These are phyloP conservation scores for Pythium apleroticum DNA, from an alignment of 352 stramenopile species.

Conservation along the genomic window DNA sequence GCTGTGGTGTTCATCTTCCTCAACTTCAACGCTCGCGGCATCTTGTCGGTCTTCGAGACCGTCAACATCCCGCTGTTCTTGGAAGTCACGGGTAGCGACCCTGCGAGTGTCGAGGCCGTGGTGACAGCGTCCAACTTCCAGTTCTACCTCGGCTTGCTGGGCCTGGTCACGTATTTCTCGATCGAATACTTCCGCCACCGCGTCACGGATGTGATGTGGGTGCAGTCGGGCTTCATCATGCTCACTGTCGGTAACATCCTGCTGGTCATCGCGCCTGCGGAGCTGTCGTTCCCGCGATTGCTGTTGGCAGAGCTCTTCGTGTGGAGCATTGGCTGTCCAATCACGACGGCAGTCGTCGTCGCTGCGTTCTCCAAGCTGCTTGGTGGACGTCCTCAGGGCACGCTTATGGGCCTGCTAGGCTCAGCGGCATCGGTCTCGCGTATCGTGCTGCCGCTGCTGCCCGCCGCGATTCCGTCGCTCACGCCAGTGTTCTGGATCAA, in stretches of 20 bases:
- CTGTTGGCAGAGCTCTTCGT: conserved; percentile 65
- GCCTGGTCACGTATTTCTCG: conserved; percentile 72
- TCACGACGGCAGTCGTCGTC: conserved; percentile 73
- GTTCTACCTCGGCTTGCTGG: conserved; percentile 76
- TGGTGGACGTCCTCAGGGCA: conserved; percentile 69
- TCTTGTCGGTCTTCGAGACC: conserved; percentile 82
- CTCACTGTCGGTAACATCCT: conserved; percentile 60
- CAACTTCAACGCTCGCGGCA: conserved; percentile 75
- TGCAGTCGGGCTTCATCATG: conserved; percentile 67
- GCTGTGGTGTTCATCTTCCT: conserved; percentile 78
- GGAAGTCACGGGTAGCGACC: conserved; percentile 61
- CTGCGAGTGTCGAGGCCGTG: conserved; percentile 48
- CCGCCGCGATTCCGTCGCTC: conserved; percentile 61
- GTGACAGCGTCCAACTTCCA: conserved; percentile 80
- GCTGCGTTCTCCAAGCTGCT: conserved; percentile 81
- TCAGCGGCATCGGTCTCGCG: conserved; percentile 72
- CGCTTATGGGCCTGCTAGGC: conserved; percentile 75
- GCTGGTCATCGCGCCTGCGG: conserved; percentile 42
- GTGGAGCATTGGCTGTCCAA: conserved; percentile 79
- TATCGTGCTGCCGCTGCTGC: conserved; percentile 72
- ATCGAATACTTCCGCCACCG: conserved; percentile 75
- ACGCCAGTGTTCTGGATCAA: conserved; percentile 80
- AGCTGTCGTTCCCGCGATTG: conserved; percentile 53
- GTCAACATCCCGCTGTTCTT: conserved; percentile 84
- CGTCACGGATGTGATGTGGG: conserved; percentile 69